Evolutionary conservation across 805 yeast genomes (phyloP).

Genomic region (Schwanniomyces polymorphus): DNA sequence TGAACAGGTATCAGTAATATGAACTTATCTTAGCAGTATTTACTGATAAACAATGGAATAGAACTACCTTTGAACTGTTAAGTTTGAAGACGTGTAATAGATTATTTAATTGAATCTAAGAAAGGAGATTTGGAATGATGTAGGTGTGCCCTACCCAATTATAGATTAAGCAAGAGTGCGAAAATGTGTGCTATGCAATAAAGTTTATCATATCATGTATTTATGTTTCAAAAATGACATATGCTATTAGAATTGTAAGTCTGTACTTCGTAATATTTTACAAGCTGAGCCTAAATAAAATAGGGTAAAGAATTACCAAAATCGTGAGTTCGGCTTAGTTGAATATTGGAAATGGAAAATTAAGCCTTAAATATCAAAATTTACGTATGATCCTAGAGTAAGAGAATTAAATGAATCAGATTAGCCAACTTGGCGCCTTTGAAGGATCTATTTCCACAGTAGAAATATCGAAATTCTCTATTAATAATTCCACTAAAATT

Average conservation of each 20-base stretch:
- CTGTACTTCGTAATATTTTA: not conserved
- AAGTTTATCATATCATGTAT: not conserved
- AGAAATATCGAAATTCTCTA: constrained; percentile 56
- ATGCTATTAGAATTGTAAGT: not conserved
- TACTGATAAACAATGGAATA: not conserved
- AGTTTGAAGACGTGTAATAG: not conserved
- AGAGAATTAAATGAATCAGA: not conserved
- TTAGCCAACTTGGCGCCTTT: constrained; percentile 32
- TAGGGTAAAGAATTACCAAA: not conserved
- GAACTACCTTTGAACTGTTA: not conserved
- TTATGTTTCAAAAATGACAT: not conserved
- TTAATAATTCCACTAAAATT: constrained; percentile 83
- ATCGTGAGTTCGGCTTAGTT: not conserved
- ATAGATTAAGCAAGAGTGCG: not conserved
- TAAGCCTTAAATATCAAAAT: not conserved
- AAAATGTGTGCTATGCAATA: not conserved
- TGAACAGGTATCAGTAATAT: not conserved
- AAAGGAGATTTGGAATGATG: not conserved
- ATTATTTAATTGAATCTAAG: not conserved
- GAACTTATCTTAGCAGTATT: not conserved
- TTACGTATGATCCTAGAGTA: not conserved
- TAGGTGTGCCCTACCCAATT: not conserved
- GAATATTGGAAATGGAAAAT: not conserved
- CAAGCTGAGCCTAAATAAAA: not conserved
- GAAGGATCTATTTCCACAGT: constrained; percentile 33